A percentile compares a stretch with the other conserved stretches of the same genome.
Evolutionary conservation across 2,329 filamentous ascomycete species (phyloP).

Genomic region (Xylaria sp.): DNA sequence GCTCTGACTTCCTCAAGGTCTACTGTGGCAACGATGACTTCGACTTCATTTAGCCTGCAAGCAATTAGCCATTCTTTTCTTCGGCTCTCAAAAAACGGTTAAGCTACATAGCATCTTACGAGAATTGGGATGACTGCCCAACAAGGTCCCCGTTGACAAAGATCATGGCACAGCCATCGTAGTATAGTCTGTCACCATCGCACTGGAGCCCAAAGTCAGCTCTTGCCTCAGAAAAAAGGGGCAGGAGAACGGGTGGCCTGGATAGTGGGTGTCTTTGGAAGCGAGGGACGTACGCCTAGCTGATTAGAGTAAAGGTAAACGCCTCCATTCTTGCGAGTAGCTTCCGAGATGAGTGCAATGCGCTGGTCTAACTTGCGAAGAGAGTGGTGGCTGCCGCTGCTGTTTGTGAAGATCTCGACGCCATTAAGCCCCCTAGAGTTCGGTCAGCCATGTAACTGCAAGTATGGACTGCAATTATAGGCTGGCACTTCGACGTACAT

Average conservation of each 20-base stretch:
- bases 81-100: neutral
- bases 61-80: neutral
- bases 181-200: neutral
- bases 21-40: conserved; percentile 17
- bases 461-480: too few species aligned
- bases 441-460: too few species aligned
- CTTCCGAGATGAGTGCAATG: conserved; percentile 72
- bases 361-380: conserved; percentile 71
- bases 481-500: too few species aligned
- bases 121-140: conserved; percentile 22
- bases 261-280: neutral
- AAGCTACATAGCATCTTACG: neutral
- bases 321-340: conserved; percentile 61
- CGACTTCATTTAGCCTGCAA: conserved; percentile 10
- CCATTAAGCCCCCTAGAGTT: neutral
- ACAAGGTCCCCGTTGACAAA: conserved; percentile 17
- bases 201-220: neutral
- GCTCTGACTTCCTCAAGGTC: conserved; percentile 21
- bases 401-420: conserved; percentile 62
- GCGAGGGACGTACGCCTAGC: neutral
- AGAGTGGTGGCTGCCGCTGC: conserved; percentile 71
- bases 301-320: conserved; percentile 67
- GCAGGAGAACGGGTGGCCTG: neutral
- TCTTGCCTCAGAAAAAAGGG: neutral
- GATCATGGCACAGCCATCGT: conserved; percentile 23